Conservation (phyloP, 345 rosid genomes). For the Acer yangbiense region DNA sequence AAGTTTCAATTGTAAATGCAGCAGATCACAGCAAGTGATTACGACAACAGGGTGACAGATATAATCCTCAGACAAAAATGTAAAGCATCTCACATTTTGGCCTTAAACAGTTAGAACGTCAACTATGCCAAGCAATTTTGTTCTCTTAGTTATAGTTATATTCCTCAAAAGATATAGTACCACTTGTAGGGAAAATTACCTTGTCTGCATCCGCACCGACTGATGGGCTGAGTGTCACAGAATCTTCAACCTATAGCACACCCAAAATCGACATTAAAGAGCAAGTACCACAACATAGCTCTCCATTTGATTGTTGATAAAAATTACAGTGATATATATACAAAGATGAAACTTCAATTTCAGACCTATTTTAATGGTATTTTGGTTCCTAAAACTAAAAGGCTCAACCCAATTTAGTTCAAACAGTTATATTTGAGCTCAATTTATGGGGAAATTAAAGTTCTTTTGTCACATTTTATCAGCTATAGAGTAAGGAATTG, state of each 20-base stretch:
- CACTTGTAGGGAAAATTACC: conserved; percentile 30
- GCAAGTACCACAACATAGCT: not conserved
- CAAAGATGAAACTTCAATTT: not conserved
- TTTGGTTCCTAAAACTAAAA: not conserved
- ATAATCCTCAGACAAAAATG: conserved; percentile 3
- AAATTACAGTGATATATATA: not conserved
- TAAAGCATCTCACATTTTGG: not conserved
- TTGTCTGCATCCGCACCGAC: conserved; percentile 54
- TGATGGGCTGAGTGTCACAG: conserved; percentile 44
- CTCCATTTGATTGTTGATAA: not conserved
- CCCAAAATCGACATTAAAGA: conserved; percentile 18
- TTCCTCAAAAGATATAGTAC: not conserved
- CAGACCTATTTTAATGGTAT: not conserved
- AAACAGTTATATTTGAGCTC: not conserved
- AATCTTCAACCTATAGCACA: conserved; percentile 35
- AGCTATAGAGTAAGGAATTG: conserved; percentile 1
- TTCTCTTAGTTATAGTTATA: not conserved
- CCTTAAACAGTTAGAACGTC: not conserved
- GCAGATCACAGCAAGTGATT: not conserved
- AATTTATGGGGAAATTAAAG: not conserved
- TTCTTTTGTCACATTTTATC: conserved; percentile 7
- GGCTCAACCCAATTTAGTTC: not conserved
- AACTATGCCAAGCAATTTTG: not conserved
- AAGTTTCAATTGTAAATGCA: not conserved
- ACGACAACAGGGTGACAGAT: not conserved